phyloP scores from a whole-genome alignment of 352 stramenopile species.

The Globisporangium rhizosaccharum region DNA sequence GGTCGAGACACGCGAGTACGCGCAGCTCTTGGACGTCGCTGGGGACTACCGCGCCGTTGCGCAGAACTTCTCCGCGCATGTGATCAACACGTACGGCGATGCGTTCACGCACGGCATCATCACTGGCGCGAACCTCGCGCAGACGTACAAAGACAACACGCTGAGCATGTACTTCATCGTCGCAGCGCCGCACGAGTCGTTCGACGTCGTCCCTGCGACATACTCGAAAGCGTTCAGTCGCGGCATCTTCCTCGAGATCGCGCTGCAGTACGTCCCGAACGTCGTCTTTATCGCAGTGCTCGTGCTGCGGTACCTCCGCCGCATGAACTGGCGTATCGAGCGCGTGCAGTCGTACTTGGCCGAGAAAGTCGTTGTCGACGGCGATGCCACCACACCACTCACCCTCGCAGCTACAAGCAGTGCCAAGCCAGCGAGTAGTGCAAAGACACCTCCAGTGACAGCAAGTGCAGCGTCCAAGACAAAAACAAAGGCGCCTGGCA shows the following conservation, averaged over 20 bases:
- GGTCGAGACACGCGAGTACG: conserved; percentile 55
- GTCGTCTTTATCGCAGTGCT: conserved; percentile 44
- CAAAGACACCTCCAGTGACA: neutral
- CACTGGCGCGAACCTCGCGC: conserved; percentile 50
- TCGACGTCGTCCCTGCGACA: conserved; percentile 42
- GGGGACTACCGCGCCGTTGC: conserved; percentile 61
- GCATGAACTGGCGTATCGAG: conserved; percentile 81
- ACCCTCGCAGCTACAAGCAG: neutral
- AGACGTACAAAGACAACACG: conserved; percentile 53
- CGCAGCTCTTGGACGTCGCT: conserved; percentile 50
- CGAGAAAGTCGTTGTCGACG: conserved; percentile 37
- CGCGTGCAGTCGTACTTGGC: conserved; percentile 72
- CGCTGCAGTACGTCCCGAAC: conserved; percentile 42
- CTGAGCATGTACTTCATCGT: conserved; percentile 85
- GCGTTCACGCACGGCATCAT: conserved; percentile 47
- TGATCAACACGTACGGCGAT: conserved; percentile 75
- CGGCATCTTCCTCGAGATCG: conserved; percentile 47
- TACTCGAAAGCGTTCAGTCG: conserved; percentile 83
- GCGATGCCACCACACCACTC: neutral
- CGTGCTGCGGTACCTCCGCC: conserved; percentile 47
- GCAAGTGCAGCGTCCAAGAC: conserved; percentile 9
- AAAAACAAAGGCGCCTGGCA: conserved; percentile 9
- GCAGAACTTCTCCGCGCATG: conserved; percentile 49
- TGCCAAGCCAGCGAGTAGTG: neutral
- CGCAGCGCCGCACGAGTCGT: conserved; percentile 48